Evolutionary conservation across 805 yeast genomes (phyloP), one percentile per base, ranked within the genome.

Genomic region (Yarrowia osloensis): DNA sequence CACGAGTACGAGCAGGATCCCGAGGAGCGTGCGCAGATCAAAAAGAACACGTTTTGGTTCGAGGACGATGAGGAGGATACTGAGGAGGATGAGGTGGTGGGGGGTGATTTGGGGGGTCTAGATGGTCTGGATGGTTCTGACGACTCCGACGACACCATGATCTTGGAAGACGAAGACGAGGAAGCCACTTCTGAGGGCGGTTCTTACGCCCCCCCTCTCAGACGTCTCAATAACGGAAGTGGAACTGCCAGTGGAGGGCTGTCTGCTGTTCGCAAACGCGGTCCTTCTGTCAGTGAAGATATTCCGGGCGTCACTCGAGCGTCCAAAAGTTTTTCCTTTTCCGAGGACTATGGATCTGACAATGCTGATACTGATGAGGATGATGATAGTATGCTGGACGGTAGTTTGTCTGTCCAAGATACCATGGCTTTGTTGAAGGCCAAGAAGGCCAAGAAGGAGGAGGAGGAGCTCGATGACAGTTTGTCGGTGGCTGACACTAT

Each of bases 11-110:
- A 59, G 12, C 65, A 59, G 44, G 50, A 21, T 33, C 57, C 57
- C 28, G 57, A 50, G 40, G 57, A 50, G 12, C 57, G 47, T 4
- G 52, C 35, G 69, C 72, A 37, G 73, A 77, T 57, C 74, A 76
- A 69, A 76, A 75, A 47, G 77, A 71, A 5, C 74, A 81, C 31
- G 68, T 81, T 75, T 3, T 88, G 96, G 17, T 33, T 26, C 22
- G 52, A 39, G 6, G 57, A 50, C 28, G 57, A 50, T 9, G 57
- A 50, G 15, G 57, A 50, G 9, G 57, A 50, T 13, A 50, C 57
- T 15, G 57, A 50, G 57, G 57, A 50, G 17, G 57, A 50, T 9
- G 57, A 50, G 57, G 40, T 37, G 8, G 22, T n/a, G n/a, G n/a
- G n/a, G n/a, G n/a, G n/a, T n/a, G n/a, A n/a, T n/a, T n/a, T n/a